phyloP scores from a whole-genome alignment of 2,329 filamentous ascomycete species.

The Geosmithia morbida region DNA sequence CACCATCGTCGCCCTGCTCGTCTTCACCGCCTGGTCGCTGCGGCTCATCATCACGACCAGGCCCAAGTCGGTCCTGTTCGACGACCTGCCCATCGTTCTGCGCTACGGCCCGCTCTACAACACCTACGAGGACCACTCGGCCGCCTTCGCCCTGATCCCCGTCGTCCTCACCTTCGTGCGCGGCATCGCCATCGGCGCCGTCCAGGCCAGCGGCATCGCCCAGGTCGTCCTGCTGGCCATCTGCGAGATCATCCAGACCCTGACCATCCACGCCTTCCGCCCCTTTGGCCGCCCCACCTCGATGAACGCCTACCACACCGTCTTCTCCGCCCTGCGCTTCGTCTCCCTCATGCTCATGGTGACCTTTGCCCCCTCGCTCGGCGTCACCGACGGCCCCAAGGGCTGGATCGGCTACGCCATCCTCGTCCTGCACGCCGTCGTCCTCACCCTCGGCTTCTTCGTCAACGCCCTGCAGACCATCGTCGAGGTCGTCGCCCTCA shows the following conservation, averaged over 20 bases:
- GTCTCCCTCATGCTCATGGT: slow-evolving; percentile 63
- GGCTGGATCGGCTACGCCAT: slow-evolving; percentile 95
- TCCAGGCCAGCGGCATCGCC: slow-evolving; percentile 84
- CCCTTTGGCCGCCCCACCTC: slow-evolving; percentile 85
- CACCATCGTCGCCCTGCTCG: slow-evolving; percentile 57
- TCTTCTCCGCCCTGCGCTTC: slow-evolving; percentile 68
- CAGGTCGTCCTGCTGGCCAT: slow-evolving; percentile 87
- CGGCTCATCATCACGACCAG: slow-evolving; percentile 67
- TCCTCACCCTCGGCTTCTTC: slow-evolving; percentile 84
- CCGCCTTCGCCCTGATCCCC: slow-evolving; percentile 78
- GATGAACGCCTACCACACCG: slow-evolving; percentile 91
- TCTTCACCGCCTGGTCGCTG: slow-evolving; percentile 66
- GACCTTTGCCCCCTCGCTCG: slow-evolving; percentile 72
- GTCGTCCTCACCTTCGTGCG: slow-evolving; percentile 73
- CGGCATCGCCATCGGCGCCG: slow-evolving; percentile 79
- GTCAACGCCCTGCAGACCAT: slow-evolving; percentile 83
- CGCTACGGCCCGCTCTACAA: slow-evolving; percentile 92
- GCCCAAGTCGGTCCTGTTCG: slow-evolving; percentile 78
- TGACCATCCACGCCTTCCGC: slow-evolving; percentile 78
- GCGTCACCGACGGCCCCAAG: slow-evolving; percentile 63
- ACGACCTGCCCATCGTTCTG: slow-evolving; percentile 80
- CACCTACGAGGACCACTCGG: slow-evolving; percentile 88
- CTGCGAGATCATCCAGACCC: slow-evolving; percentile 80
- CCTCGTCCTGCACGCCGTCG: slow-evolving; percentile 68
- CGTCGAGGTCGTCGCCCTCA: slow-evolving; percentile 71